Conservation (phyloP, 2,329 filamentous ascomycete genomes). For the Cladosporium sp. region DNA sequence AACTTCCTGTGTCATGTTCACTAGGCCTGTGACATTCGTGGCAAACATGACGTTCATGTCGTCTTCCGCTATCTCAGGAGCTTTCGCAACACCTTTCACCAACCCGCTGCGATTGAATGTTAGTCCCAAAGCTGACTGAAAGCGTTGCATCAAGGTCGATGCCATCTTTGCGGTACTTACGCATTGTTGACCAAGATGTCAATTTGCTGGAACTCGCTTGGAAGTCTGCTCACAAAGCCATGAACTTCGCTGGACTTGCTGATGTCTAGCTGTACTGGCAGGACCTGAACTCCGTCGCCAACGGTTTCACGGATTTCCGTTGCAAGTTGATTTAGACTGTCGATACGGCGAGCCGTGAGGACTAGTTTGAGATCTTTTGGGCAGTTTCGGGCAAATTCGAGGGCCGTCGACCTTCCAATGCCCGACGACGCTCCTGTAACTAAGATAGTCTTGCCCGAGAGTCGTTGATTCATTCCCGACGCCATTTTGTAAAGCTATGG, state of each 20-base stretch:
- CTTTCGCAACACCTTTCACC: conserved; percentile 78
- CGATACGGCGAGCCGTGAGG: conserved; percentile 80
- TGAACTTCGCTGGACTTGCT: conserved; percentile 72
- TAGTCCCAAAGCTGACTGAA: not conserved
- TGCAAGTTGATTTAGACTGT: conserved; percentile 71
- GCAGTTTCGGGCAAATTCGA: conserved; percentile 86
- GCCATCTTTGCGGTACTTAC: too few species aligned
- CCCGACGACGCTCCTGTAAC: conserved; percentile 94
- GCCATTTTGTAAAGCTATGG: conserved; percentile 50
- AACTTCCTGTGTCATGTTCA: conserved; percentile 90
- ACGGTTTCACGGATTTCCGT: conserved; percentile 72
- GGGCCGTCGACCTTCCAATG: conserved; percentile 77
- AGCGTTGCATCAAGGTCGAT: too few species aligned
- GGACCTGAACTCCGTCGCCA: conserved; percentile 73
- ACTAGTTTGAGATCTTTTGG: conserved; percentile 77
- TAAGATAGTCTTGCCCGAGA: conserved; percentile 87
- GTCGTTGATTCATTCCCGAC: conserved; percentile 71
- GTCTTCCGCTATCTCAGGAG: conserved; percentile 72
- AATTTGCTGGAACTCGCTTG: conserved; percentile 77
- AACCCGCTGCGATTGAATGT: conserved; percentile 49
- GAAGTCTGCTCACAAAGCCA: conserved; percentile 67
- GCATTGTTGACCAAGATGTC: conserved; percentile 95
- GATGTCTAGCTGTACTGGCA: conserved; percentile 81
- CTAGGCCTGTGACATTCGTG: conserved; percentile 87
- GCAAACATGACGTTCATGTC: conserved; percentile 83